These are phyloP conservation scores for Tripterygium wilfordii DNA, from an alignment of 177 flowering plant species.

Conservation along the genomic window DNA sequence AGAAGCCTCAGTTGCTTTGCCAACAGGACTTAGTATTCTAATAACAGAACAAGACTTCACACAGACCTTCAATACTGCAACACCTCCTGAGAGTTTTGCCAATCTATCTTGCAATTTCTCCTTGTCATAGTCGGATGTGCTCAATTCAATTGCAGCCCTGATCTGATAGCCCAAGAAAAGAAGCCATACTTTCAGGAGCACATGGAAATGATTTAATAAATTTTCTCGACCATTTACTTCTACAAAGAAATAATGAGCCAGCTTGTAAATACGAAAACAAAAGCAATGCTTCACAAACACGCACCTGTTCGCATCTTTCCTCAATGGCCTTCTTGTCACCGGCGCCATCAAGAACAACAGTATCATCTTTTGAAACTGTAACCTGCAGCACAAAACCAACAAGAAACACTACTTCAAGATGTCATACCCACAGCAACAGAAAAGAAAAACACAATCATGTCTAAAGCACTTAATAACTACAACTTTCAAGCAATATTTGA, in stretches of 20 bases:
- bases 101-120: constrained; percentile 88
- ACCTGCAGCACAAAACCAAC: constrained; percentile 33
- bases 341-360: constrained; percentile 88
- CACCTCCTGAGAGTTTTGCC: constrained; percentile 95
- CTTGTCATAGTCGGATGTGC: constrained; percentile 91
- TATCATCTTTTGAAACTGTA: constrained; percentile 85
- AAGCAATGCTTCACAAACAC: constrained; percentile 4
- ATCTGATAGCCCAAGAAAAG: constrained; percentile 35
- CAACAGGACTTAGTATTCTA: too few relatives aligned
- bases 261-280: too few relatives aligned
- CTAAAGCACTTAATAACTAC: not conserved
- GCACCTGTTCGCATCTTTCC: constrained; percentile 90
- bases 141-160: constrained; percentile 58
- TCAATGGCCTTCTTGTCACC: constrained; percentile 89
- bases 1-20: too few relatives aligned
- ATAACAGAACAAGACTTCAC: too few relatives aligned
- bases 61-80: constrained; percentile 89
- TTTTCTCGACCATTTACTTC: too few relatives aligned
- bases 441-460: not conserved
- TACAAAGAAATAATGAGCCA: too few relatives aligned
- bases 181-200: not conserved
- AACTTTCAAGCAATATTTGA: not conserved
- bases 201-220: not conserved
- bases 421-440: not conserved
- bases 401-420: too few relatives aligned